These are phyloP conservation scores for Chenopodium formosanum DNA, from an alignment of 148 eudicot genomes.

Conservation along the genomic window DNA sequence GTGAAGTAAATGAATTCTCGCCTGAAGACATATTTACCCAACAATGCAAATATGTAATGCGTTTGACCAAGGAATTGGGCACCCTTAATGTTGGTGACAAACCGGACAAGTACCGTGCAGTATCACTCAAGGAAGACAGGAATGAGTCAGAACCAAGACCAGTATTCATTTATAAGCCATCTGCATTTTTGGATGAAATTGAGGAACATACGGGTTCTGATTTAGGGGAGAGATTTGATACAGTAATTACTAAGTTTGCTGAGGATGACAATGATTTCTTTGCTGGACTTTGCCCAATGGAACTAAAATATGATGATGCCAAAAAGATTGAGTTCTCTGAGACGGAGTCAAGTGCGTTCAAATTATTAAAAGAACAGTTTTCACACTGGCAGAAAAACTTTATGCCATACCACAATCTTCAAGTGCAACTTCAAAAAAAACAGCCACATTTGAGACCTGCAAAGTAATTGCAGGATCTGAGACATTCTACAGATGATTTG, in stretches of 20 bases:
- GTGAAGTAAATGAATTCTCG: conserved; percentile 35
- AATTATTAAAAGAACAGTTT: conserved; percentile 16
- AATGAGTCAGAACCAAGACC: conserved; percentile 36
- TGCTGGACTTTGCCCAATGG: conserved; percentile 26
- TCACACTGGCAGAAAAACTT: conserved; percentile 23
- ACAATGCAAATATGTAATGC: conserved; percentile 42
- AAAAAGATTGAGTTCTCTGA: neutral
- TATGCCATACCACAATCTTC: conserved; percentile 14
- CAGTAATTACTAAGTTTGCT: conserved; percentile 23
- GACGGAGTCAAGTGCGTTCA: neutral
- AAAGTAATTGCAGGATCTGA: conserved; percentile 7
- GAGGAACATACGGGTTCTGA: conserved; percentile 18
- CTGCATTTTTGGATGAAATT: conserved; percentile 29
- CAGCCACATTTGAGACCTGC: neutral
- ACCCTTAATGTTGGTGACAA: conserved; percentile 20
- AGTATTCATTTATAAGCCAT: conserved; percentile 40
- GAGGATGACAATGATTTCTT: conserved; percentile 19
- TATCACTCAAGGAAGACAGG: conserved; percentile 57
- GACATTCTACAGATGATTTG: neutral
- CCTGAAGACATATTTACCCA: conserved; percentile 37
- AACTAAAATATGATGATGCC: conserved; percentile 15
- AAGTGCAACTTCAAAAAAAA: neutral
- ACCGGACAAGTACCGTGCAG: conserved; percentile 32
- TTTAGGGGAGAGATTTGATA: conserved; percentile 31
- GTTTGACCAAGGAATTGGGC: conserved; percentile 37